These are phyloP conservation scores for Crinitomyces ghanaensis DNA, from an alignment of 805 yeast species.

Conservation along the genomic window DNA sequence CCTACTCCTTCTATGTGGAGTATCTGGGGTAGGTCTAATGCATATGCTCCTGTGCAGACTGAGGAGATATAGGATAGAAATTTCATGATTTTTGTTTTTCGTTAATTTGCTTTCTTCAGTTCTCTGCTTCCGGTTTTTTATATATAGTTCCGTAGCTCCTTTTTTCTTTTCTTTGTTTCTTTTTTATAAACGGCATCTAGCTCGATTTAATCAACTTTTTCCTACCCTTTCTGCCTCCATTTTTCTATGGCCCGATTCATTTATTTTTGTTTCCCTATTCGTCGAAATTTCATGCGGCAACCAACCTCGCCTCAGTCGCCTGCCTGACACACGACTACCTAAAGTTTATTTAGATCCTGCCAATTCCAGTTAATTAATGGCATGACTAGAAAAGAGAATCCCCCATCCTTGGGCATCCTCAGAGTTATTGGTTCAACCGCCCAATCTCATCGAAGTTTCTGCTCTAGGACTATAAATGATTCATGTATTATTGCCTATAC, in stretches of 20 bases:
- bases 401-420: conserved; percentile 3
- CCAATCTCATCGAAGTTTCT: conserved; percentile 7
- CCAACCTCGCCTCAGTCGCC: background rate
- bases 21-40: background rate
- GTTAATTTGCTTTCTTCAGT: too few species aligned
- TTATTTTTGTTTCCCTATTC: background rate
- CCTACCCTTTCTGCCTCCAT: too few species aligned
- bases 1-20: background rate
- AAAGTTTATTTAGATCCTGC: background rate
- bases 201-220: too few species aligned
- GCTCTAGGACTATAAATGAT: conserved; percentile 11
- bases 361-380: background rate
- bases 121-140: too few species aligned
- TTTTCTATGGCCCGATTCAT: too few species aligned
- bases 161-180: too few species aligned
- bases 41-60: background rate
- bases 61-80: background rate
- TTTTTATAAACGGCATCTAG: too few species aligned
- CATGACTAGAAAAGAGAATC: background rate
- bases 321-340: conserved; percentile 1
- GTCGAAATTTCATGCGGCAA: background rate
- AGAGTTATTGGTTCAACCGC: conserved; percentile 18
- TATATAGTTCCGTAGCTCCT: too few species aligned
- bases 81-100: background rate
- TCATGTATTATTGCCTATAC: conserved; percentile 18